A percentile compares a stretch with the other conserved stretches of the same genome.
phyloP scores from a whole-genome alignment of 2,329 filamentous ascomycete species.

The Colletotrichum sublineola region DNA sequence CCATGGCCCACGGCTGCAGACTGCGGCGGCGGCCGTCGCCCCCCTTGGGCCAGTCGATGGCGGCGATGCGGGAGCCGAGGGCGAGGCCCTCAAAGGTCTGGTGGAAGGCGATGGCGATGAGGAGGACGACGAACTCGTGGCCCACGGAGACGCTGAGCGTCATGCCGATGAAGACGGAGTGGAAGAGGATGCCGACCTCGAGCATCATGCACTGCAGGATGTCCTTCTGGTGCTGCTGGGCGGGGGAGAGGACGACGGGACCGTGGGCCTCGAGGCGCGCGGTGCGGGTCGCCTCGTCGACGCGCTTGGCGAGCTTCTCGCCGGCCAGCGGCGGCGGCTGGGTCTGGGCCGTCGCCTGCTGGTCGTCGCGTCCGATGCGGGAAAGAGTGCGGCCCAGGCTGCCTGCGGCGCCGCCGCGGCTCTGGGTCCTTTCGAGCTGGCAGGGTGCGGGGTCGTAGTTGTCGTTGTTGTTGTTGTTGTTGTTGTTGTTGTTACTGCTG shows the following conservation, averaged over 20 bases:
- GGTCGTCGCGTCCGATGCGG: slow-evolving; percentile 25
- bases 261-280: neutral
- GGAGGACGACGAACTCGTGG: slow-evolving; percentile 81
- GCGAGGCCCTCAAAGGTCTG: slow-evolving; percentile 71
- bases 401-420: slow-evolving; percentile 14
- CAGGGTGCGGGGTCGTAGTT: neutral
- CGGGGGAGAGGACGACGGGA: slow-evolving; percentile 53
- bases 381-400: slow-evolving; percentile 37
- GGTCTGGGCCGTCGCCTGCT: neutral
- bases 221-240: slow-evolving; percentile 73
- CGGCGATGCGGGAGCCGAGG: slow-evolving; percentile 73
- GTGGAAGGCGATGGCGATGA: slow-evolving; percentile 84
- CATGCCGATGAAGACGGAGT: slow-evolving; percentile 88
- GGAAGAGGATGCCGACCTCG: slow-evolving; percentile 84
- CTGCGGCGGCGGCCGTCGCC: slow-evolving; percentile 39
- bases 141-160: slow-evolving; percentile 83
- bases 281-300: slow-evolving; percentile 32
- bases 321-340: neutral
- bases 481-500: neutral
- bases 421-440: slow-evolving; percentile 19
- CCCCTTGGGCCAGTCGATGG: slow-evolving; percentile 59
- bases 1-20: slow-evolving; percentile 68
- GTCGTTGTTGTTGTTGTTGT: too few species aligned
- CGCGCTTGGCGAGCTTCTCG: slow-evolving; percentile 44
- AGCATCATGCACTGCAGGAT: slow-evolving; percentile 83